Conservation (phyloP, 768 basidiomycete genomes). For the Lactifluus pinguis region DNA sequence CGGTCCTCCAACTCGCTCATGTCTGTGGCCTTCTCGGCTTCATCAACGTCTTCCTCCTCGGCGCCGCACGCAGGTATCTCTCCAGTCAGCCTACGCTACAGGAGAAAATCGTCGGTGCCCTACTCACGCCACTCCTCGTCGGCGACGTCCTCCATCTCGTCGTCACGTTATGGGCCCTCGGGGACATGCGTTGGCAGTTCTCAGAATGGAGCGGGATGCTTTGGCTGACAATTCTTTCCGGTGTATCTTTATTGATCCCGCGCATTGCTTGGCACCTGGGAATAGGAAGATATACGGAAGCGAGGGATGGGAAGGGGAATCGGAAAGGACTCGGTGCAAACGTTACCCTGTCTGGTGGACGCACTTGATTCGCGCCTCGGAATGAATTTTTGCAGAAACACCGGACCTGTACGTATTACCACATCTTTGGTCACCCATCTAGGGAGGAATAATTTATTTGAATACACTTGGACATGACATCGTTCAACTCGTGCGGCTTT, state of each 20-base stretch:
- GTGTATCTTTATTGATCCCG: slow-evolving; percentile 58
- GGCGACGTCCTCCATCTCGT: slow-evolving; percentile 61
- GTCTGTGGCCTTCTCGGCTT: slow-evolving; percentile 68
- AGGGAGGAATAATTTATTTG: not conserved
- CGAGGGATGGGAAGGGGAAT: slow-evolving; percentile 38
- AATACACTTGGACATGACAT: not conserved
- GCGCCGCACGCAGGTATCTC: slow-evolving; percentile 52
- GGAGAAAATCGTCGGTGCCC: slow-evolving; percentile 57
- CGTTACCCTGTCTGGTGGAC: not conserved
- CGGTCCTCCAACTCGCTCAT: slow-evolving; percentile 66
- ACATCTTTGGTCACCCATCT: not conserved
- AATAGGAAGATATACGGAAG: slow-evolving; percentile 62
- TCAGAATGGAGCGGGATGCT: slow-evolving; percentile 58
- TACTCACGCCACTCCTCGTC: slow-evolving; percentile 58
- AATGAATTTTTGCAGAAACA: not conserved
- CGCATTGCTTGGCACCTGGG: slow-evolving; percentile 69
- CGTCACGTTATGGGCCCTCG: slow-evolving; percentile 67
- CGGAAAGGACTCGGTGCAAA: not conserved
- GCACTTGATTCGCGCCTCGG: not conserved
- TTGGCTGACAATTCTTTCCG: slow-evolving; percentile 56
- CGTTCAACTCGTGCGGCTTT: too few species aligned
- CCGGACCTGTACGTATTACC: not conserved
- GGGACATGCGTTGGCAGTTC: slow-evolving; percentile 58
- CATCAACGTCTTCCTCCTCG: slow-evolving; percentile 59
- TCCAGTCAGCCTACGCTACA: slow-evolving; percentile 51